These are phyloP conservation scores for Ammopiptanthus mongolicus DNA, from an alignment of 306 rosid genomes.

Conservation along the genomic window DNA sequence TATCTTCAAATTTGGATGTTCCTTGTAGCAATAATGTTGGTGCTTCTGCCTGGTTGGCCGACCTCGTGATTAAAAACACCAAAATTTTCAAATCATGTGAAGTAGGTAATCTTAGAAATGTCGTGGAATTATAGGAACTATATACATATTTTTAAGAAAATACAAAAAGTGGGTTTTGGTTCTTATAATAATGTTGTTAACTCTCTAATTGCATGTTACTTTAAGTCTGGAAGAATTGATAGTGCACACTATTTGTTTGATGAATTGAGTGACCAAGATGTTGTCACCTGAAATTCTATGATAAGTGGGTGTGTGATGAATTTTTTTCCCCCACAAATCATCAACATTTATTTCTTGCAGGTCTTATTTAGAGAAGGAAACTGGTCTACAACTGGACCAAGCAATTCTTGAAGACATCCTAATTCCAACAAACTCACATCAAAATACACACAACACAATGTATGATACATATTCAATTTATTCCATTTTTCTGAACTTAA, in stretches of 20 bases:
- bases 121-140: slow-evolving; percentile 50
- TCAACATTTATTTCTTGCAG: slow-evolving; percentile 75
- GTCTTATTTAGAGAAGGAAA: slow-evolving; percentile 82
- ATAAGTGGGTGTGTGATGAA: slow-evolving; percentile 60
- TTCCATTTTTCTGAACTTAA: slow-evolving; percentile 74
- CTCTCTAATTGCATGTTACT: slow-evolving; percentile 46
- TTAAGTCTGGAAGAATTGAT: slow-evolving; percentile 44
- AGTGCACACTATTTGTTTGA: slow-evolving; percentile 60
- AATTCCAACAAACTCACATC: slow-evolving; percentile 70
- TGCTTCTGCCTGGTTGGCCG: slow-evolving; percentile 14
- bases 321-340: slow-evolving; percentile 40
- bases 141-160: slow-evolving; percentile 42
- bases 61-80: slow-evolving; percentile 13
- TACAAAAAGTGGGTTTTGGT: slow-evolving; percentile 52
- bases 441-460: slow-evolving; percentile 47
- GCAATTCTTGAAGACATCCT: slow-evolving; percentile 95
- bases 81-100: slow-evolving; percentile 32
- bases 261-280: slow-evolving; percentile 60
- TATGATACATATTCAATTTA: slow-evolving; percentile 83
- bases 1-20: slow-evolving; percentile 9
- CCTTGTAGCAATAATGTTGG: slow-evolving; percentile 8
- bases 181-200: slow-evolving; percentile 39
- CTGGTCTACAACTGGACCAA: slow-evolving; percentile 90
- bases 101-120: slow-evolving; percentile 49
- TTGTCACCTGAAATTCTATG: slow-evolving; percentile 75